phyloP scores from a whole-genome alignment of 495 filamentous ascomycete species.

The Aspergillus steynii region DNA sequence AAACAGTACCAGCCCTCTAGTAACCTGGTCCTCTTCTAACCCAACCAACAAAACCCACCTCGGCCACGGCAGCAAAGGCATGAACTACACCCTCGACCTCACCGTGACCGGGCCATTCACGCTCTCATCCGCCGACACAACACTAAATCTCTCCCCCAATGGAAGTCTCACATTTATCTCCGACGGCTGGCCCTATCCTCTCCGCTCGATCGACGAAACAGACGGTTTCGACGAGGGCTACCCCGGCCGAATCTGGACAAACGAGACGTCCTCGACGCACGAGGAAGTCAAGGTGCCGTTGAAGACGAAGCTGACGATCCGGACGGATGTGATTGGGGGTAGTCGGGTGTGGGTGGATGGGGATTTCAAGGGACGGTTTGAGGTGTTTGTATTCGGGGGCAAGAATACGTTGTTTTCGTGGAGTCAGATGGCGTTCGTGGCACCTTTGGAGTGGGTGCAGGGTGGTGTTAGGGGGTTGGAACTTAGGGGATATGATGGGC shows the following conservation, averaged over 20 bases:
- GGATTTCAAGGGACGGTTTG: conserved; percentile 49
- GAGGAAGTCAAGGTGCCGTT: conserved; percentile 22
- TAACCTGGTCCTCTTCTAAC: conserved; percentile 3
- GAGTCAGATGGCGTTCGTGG: conserved; percentile 61
- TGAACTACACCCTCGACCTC: conserved; percentile 51
- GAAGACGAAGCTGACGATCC: conserved; percentile 29
- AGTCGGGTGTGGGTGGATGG: conserved; percentile 50
- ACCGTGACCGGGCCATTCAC: conserved; percentile 40
- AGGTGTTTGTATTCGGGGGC: conserved; percentile 56
- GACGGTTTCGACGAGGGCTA: conserved; percentile 30
- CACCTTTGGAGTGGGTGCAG: conserved; percentile 39
- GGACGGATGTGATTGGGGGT: conserved; percentile 39
- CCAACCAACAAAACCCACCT: conserved; percentile 9
- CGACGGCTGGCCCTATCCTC: conserved; percentile 54
- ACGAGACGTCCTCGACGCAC: conserved; percentile 30
- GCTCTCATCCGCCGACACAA: conserved; percentile 37
- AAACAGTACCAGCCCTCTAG: neutral
- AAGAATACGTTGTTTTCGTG: conserved; percentile 51
- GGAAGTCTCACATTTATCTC: conserved; percentile 41
- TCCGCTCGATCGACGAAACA: conserved; percentile 37
- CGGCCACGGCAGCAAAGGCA: conserved; percentile 50
- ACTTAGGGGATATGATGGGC: neutral
- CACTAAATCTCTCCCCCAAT: conserved; percentile 28
- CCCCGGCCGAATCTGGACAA: conserved; percentile 35
- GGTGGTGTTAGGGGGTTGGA: conserved; percentile 1